Evolutionary conservation across 1,284 basidiomycete species (phyloP), one percentile per base, ranked within the genome.

Genomic region (Entoloma clypeatum): DNA sequence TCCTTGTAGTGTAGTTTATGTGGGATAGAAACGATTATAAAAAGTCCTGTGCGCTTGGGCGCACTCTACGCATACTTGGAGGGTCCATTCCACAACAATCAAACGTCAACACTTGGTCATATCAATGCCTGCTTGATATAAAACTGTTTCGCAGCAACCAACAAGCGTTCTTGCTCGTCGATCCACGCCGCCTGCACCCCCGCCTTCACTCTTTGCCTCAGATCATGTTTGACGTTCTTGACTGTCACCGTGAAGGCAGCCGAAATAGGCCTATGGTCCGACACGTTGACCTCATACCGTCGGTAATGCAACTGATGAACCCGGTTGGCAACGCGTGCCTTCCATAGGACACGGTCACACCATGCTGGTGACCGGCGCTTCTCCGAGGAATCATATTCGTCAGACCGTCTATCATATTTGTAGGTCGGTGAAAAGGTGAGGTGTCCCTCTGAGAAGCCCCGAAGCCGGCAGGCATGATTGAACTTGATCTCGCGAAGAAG

Each of bases 321-420:
- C 6, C 83, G 69, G 19, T 61, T 65, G 8, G 73, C 65, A 7
- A 75, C 74, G 4, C 74, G 69, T 24, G 79, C 73, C n/a, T 81
- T 77, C 79, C 86, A 96, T 27, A 98, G 67, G 16, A 98, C 79
- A 5, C 95, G 81, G 62, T 99, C 95, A 63, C 95, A 99, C 92
- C 94, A 98, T 0, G 94, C 92, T 1, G 94, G 95, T 6, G 84
- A 75, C 0, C 95, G 79, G 16, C 78, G 75, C 62, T 98, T 98
- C 58, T 92, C 90, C 2, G 86, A 90, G 2, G 84, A 72, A 59
- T 99, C 95, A 58, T 90, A 99, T 46, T 81, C 76, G 56, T 77
- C 62, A 5, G 88, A 82, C 3, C 76, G 69, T 1, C 76, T 79
- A 59, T 97, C 90, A 65, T 96, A 98, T 65, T 98, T 98, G 79